Base-by-base conservation (phyloP, 768 basidiomycete genomes). In the Hemileccinum rubropunctum region DNA sequence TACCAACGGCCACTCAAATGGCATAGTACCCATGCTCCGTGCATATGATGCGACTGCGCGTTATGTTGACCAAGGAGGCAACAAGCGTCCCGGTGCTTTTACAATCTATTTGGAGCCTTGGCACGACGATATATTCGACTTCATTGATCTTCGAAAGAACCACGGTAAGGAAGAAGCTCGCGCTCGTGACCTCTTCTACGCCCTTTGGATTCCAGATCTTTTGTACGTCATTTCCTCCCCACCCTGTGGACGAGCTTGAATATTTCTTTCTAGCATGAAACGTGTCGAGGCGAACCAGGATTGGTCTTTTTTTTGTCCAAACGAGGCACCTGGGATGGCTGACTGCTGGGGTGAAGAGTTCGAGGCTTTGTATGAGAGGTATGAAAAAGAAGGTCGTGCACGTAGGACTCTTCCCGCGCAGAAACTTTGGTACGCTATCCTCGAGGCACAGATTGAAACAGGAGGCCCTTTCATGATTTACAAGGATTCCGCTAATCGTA, bases 381-480 rank as follows among this genome's bases (percentile, higher is more conserved):
- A 98, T 63, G 95, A 98, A 73, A 79, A 76, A 49, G 94, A 95
- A 66, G 94, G 93, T 18, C 84, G 91, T 23, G 86, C 86, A 3
- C 83, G 86, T 59, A 88, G 87, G 76, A 79, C 81, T 15, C 73
- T 99, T 56, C 84, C 91, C 39, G 97, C 97, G 3, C 97, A 98
- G 70, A 98, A 98, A 72, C 81, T 99, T 33, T 99, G 97, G 95
- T 98, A 95, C 66, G 93, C 94, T 30, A 84, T 98, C 58, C 75
- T 98, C 35, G 97, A 98, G 63, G 84, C 94, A 12, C 97, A 99
- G 71, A 93, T 95, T 58, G 95, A 99, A 74, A 99, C 97, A 1
- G 97, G 97, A 43, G 88, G 87, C n/a, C 97, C 97, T 0, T 99
- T 98, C 76, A 98, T 98, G 92, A 76, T 91, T 23, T 99, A 98